Base-by-base conservation (phyloP, 2,329 filamentous ascomycete species). In the Fusarium dimerum region DNA sequence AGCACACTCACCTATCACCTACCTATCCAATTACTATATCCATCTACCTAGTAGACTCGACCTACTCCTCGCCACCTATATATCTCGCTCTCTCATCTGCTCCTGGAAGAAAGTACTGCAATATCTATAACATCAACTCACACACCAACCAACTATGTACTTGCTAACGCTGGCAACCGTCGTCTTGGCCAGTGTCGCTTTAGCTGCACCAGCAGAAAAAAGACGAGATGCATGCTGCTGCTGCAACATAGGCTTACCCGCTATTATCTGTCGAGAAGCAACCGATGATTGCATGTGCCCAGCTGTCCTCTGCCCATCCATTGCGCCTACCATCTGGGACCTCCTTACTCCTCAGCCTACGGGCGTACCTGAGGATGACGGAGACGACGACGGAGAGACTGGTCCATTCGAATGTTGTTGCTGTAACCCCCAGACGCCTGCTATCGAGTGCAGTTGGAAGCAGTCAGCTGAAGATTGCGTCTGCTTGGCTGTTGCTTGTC, bases 171-270 rank as follows among this genome's bases (percentile, higher is more conserved):
- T 67, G 43, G 51, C 60, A 38, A 57, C 53, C 43, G 41, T 70
- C 47, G 47, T 70, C 47, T 38, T 64, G 18, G 59, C 52, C 55
- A 34, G 52, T 17, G 40, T 56, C 42, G 50, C 59, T 55, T 39
- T 62, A 47, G 61, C 60, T 15, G 57, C 55, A 26, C 59, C 63
- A 3, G 48, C 55, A 48, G 40, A 50, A 43, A 46, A 55, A 29
- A 53, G 59, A n/a, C 52, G 30, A 15, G 36, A 60, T 36, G 49
- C 51, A 10, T 72, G 69, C 64, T 72, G 70, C 64, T 72, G 70
- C 64, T 72, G 70, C 57, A 63, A 72, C 43, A 52, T 64, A 12
- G 52, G 54, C 9, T 45, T 49, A 7, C 42, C 40, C 7, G 58
- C 52, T 46, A 67, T 69, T 18, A 52, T 59, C 47, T 72, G 70